Evolutionary conservation across 2,329 filamentous ascomycete genomes (phyloP).

Genomic region (Sphaceloma murrayae): DNA sequence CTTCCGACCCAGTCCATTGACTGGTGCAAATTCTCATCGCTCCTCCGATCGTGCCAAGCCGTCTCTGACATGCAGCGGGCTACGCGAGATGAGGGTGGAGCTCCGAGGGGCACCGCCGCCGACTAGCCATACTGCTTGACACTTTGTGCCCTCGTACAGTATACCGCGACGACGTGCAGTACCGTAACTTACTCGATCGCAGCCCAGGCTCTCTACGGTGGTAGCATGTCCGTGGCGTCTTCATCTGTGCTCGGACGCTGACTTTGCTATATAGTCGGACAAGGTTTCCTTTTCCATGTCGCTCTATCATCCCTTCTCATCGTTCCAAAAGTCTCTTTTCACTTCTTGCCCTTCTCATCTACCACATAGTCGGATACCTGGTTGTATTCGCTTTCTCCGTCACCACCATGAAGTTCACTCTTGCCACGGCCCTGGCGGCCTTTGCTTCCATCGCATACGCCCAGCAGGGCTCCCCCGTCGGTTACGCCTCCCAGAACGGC

Average conservation of each 20-base stretch:
- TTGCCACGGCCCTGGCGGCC: constrained; percentile 22
- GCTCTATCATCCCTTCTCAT: background rate
- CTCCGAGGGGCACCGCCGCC: constrained; percentile 8
- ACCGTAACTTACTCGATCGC: background rate
- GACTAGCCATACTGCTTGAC: constrained; percentile 7
- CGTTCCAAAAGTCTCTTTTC: constrained; percentile 5
- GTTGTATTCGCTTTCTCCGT: background rate
- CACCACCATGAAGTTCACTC: constrained; percentile 1
- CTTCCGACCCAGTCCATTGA: background rate
- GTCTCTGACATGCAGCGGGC: constrained; percentile 4
- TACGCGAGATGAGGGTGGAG: constrained; percentile 15
- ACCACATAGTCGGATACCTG: background rate
- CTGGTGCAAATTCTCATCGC: constrained; percentile 13
- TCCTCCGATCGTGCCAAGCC: constrained; percentile 5
- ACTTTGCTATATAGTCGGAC: constrained; percentile 1
- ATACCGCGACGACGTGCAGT: background rate
- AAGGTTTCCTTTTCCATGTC: background rate
- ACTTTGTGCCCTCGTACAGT: too few relatives aligned
- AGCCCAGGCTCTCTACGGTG: background rate
- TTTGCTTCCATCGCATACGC: constrained; percentile 22
- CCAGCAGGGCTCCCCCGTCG: constrained; percentile 19
- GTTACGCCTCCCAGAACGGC: constrained; percentile 25
- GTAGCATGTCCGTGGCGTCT: constrained; percentile 4
- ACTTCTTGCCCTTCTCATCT: background rate
- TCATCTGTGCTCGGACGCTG: background rate